A percentile compares a stretch with the other conserved stretches of the same genome.
phyloP scores from a whole-genome alignment of 305 asterid genomes.

The Fraxinus latifolia region DNA sequence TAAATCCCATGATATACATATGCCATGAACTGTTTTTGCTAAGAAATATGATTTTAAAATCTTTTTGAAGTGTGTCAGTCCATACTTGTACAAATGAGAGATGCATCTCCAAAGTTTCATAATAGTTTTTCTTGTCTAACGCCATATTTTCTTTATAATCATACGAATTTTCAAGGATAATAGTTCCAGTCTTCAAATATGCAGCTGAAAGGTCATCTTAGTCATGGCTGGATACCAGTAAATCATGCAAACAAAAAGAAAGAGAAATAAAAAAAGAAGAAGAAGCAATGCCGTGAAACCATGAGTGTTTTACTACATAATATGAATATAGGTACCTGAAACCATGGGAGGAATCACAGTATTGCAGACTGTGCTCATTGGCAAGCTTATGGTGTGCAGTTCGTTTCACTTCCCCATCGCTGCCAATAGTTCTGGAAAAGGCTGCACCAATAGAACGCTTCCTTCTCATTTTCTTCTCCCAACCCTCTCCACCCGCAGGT shows the following conservation, averaged over 20 bases:
- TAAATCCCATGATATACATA: neutral
- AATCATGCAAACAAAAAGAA: neutral
- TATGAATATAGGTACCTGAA: slow-evolving; percentile 52
- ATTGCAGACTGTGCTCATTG: slow-evolving; percentile 60
- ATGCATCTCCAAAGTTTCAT: neutral
- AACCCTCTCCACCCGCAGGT: slow-evolving; percentile 91
- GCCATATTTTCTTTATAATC: neutral
- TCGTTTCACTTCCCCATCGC: slow-evolving; percentile 69
- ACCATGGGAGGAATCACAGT: slow-evolving; percentile 60
- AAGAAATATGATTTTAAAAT: neutral
- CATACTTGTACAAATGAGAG: neutral
- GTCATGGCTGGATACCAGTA: slow-evolving; percentile 8
- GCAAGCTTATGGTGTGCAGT: slow-evolving; percentile 59
- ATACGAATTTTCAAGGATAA: neutral
- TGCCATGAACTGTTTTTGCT: neutral
- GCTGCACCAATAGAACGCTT: slow-evolving; percentile 93
- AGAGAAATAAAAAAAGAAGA: neutral
- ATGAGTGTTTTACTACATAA: slow-evolving; percentile 8
- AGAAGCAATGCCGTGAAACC: slow-evolving; percentile 5
- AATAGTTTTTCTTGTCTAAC: neutral
- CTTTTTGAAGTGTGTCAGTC: neutral
- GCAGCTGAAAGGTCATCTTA: neutral
- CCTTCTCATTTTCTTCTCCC: slow-evolving; percentile 96
- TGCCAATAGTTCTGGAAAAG: slow-evolving; percentile 64
- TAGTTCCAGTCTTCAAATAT: neutral